Conservation (phyloP, 192 early-diverging fungal genomes). For the Coemansia sp. region DNA sequence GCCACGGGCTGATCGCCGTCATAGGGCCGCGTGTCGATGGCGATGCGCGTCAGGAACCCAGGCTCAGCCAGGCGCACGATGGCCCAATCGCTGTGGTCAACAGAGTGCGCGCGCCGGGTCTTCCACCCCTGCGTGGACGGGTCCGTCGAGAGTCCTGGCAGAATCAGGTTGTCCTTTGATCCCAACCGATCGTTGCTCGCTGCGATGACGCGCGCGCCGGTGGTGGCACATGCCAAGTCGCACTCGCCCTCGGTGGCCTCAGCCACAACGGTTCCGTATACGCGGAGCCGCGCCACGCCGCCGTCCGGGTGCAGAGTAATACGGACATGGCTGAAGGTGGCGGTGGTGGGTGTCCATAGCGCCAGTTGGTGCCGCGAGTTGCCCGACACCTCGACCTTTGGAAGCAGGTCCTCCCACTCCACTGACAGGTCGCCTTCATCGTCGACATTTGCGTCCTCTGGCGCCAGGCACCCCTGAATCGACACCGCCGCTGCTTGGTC, state of each 20-base stretch:
- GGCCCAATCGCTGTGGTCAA: constrained; percentile 72
- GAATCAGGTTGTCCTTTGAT: constrained; percentile 73
- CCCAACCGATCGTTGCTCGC: constrained; percentile 72
- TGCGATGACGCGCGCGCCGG: constrained; percentile 62
- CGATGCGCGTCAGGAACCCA: constrained; percentile 74
- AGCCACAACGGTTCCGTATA: constrained; percentile 62
- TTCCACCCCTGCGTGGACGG: constrained; percentile 88
- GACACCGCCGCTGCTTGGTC: constrained; percentile 82
- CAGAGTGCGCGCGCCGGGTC: constrained; percentile 69
- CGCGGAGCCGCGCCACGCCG: constrained; percentile 71
- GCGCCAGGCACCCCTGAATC: constrained; percentile 69
- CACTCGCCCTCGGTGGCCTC: constrained; percentile 51
- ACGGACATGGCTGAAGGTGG: constrained; percentile 62
- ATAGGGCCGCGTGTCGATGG: constrained; percentile 84
- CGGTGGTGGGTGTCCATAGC: constrained; percentile 53
- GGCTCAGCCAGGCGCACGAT: constrained; percentile 73
- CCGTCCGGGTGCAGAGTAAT: constrained; percentile 76
- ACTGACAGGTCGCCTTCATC: constrained; percentile 46
- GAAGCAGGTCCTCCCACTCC: constrained; percentile 68
- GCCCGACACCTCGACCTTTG: constrained; percentile 67
- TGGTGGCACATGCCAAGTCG: constrained; percentile 65
- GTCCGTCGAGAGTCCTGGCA: constrained; percentile 69
- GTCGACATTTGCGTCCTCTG: constrained; percentile 18
- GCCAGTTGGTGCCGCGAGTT: constrained; percentile 65
- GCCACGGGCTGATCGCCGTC: constrained; percentile 86